phyloP scores from a whole-genome alignment of 1,284 basidiomycete species.

The Tilletia caries region DNA sequence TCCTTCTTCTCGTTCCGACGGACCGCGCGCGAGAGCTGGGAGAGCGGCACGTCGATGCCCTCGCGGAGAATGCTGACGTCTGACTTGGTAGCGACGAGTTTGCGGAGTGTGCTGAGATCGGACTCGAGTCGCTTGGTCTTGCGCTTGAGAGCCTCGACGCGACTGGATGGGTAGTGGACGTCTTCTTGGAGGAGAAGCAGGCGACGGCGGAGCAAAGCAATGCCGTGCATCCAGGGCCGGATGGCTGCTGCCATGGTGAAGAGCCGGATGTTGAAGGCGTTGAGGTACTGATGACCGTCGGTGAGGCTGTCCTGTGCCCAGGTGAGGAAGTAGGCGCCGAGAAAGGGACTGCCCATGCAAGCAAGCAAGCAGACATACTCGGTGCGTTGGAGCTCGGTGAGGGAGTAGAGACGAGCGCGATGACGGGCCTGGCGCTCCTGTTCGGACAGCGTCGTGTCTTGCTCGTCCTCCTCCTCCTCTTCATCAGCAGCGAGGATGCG shows the following conservation, averaged over 20 bases:
- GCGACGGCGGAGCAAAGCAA: slow-evolving; percentile 31
- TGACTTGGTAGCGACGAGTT: slow-evolving; percentile 44
- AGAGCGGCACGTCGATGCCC: slow-evolving; percentile 47
- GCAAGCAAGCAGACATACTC: slow-evolving; percentile 48
- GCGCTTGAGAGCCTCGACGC: slow-evolving; percentile 47
- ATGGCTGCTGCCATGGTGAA: slow-evolving; percentile 53
- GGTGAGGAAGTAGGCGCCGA: slow-evolving; percentile 51
- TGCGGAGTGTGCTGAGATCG: slow-evolving; percentile 41
- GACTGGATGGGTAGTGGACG: slow-evolving; percentile 46
- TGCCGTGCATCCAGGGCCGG: slow-evolving; percentile 49
- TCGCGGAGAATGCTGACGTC: slow-evolving; percentile 51
- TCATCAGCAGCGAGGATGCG: slow-evolving; percentile 29
- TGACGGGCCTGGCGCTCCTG: slow-evolving; percentile 14
- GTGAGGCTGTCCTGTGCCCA: slow-evolving; percentile 49
- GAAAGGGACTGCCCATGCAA: slow-evolving; percentile 46
- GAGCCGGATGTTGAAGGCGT: slow-evolving; percentile 51
- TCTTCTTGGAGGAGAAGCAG: slow-evolving; percentile 48
- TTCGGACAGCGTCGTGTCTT: slow-evolving; percentile 18
- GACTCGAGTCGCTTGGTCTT: slow-evolving; percentile 48
- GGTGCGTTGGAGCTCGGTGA: slow-evolving; percentile 44
- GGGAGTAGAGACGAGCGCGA: slow-evolving; percentile 29
- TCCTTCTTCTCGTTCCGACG: slow-evolving; percentile 47
- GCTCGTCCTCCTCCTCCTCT: slow-evolving; percentile 18
- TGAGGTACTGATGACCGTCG: slow-evolving; percentile 49
- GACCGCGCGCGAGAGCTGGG: slow-evolving; percentile 50